phyloP scores from a whole-genome alignment of 495 filamentous ascomycete species.

The Neurospora sp. region DNA sequence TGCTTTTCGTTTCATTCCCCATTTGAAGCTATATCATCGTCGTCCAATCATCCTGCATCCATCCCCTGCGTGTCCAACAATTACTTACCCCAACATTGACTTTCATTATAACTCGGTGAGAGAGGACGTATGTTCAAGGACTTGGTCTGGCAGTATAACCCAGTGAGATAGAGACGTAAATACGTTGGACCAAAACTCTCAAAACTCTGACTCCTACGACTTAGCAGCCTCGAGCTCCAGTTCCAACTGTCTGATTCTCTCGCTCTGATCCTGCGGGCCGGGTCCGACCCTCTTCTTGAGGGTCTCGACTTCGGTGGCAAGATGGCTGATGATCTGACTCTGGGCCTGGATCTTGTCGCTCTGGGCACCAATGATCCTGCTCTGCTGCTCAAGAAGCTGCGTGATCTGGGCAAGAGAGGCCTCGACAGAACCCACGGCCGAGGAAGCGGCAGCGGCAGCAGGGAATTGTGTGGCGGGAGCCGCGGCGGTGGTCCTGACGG shows the following conservation, averaged over 20 bases:
- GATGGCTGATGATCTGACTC: slow-evolving; percentile 48
- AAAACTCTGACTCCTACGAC: slow-evolving; percentile 17
- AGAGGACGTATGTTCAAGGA: neutral
- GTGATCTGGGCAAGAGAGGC: slow-evolving; percentile 52
- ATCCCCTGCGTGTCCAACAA: neutral
- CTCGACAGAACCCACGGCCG: slow-evolving; percentile 22
- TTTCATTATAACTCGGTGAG: neutral
- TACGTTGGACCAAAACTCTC: neutral
- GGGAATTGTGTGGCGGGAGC: slow-evolving; percentile 10
- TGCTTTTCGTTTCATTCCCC: neutral
- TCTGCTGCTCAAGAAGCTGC: slow-evolving; percentile 51
- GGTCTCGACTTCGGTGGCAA: slow-evolving; percentile 59
- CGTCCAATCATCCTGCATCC: neutral
- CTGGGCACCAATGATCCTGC: slow-evolving; percentile 44
- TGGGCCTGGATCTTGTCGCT: slow-evolving; percentile 49
- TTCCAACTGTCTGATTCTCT: slow-evolving; percentile 59
- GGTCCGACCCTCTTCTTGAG: slow-evolving; percentile 56
- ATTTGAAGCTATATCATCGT: slow-evolving; percentile 1
- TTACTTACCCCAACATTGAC: neutral
- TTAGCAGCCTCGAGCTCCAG: slow-evolving; percentile 50
- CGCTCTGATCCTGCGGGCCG: slow-evolving; percentile 50
- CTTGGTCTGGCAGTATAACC: neutral
- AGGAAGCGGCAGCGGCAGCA: neutral
- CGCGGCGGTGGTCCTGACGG: slow-evolving; percentile 3
- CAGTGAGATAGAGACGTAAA: neutral